Base-by-base conservation (phyloP, 2,329 filamentous ascomycete genomes). In the Passalora sequoiae region DNA sequence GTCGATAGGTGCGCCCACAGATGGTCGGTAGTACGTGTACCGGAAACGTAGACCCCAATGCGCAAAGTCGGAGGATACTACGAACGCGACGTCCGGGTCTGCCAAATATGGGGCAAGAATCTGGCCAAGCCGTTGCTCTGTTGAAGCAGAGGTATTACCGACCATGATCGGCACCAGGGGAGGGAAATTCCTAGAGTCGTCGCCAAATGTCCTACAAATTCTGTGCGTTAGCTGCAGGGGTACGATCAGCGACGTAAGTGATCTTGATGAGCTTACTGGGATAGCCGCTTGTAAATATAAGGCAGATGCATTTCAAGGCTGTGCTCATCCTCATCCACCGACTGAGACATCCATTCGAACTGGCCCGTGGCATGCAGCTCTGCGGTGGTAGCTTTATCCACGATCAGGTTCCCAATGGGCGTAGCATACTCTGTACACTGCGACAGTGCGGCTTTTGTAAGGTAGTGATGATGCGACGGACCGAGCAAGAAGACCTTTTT, bases 271-370 rank as follows among this genome's bases (percentile, higher is more conserved):
- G 38, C 44, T 48, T 40, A 76, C 62, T 70, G 68, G 45, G 75
- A 75, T 5, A 83, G 74, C 40, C 86, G 80, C 61, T 89, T 89
- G 72, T 89, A 89, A 51, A 97, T 84, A 60, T 94, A 96, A 0
- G 92, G 91, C 6, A 97, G 74, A 57, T 98, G 92, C 84, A 98
- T 94, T 70, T 98, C 92, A 1, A 97, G 76, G 39, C 87, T 95
- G 67, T 98, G 92, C 66, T 98, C 92, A 4, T 78, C 76, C 49
- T 88, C 78, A 59, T 98, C 92, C 4, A 80, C 72, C 3, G 70
- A 59, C 13, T 65, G 67, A 1, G 76, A 78, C 72, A 96, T 92
- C 40, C 74, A 70, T 13, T 75, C 67, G 61, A 85, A 84, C 43
- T 72, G 69, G n/a, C 69, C 71, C 3, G 74, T 77, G 31, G 65